Base-by-base conservation (phyloP, 805 yeast species). In the Candida germanica region DNA sequence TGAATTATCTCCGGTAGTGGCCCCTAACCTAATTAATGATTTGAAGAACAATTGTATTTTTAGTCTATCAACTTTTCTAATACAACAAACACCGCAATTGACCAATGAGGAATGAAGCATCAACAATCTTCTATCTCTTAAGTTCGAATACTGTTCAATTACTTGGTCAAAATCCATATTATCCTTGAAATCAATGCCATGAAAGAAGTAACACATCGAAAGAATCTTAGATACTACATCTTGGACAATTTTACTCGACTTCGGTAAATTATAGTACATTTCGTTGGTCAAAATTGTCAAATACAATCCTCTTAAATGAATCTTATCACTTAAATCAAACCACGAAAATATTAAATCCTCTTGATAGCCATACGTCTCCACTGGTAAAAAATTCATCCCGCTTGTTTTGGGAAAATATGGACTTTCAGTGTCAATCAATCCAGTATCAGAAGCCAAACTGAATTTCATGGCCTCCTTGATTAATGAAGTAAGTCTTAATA, bases 301-400 rank as follows among this genome's bases (percentile, higher is more conserved):
- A 38, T 59, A 44, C 26, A 61, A 49, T 25, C 66, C 58, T 43
- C 61, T 36, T 20, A 62, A 57, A 38, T 57, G 64, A 0, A 66
- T 51, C 35, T 71, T 73, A 35, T 75, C 77, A 3, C 73, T 54
- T 3, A 69, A 53, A 47, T 77, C 81, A 58, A 59, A 65, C 81
- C 81, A 76, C 20, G 58, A 50, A 34, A 56, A 47, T 12, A 54
- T 49, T 5, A 47, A 31, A 3, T 41, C 42, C 14, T 45, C 40
- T 7, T 22, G 33, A 20, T 44, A 42, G 11, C 50, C 50, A 33
- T 41, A 46, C 3, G 46, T 38, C 30, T 44, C 51, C 8, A 23
- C 25, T n/a, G 51, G 51, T 7, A 47, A 30, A 24, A 31, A 43
- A 12, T 29, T 29, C 23, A 40, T 26, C 9, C 45, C 48, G 15